A percentile compares a stretch with the other conserved stretches of the same genome.
Conservation (phyloP, 2,329 filamentous ascomycete genomes). For the Parafenestella ontariensis region DNA sequence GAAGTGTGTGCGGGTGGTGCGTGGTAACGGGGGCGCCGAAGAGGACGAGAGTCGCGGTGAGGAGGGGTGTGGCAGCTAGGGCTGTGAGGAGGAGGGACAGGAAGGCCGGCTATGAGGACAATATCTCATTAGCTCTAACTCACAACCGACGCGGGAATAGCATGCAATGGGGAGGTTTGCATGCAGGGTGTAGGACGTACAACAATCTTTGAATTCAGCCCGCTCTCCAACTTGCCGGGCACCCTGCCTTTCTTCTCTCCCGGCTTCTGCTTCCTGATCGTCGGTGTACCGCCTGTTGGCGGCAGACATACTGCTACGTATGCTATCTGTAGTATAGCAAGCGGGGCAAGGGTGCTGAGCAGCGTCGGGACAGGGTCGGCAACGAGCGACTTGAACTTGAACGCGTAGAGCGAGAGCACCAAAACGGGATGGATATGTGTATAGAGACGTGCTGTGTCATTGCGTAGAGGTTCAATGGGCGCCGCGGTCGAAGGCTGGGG, state of each 20-base stretch:
- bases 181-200: conserved; percentile 40
- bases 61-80: conserved; percentile 63
- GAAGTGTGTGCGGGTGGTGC: conserved; percentile 77
- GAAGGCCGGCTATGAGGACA: conserved; percentile 66
- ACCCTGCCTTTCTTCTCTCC: conserved; percentile 49
- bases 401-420: conserved; percentile 68
- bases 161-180: not conserved
- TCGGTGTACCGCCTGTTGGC: conserved; percentile 51
- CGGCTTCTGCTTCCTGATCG: conserved; percentile 61
- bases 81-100: conserved; percentile 69
- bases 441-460: conserved; percentile 60
- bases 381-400: conserved; percentile 72
- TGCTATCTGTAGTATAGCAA: conserved; percentile 68
- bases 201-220: conserved; percentile 46
- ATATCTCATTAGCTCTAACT: not conserved
- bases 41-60: conserved; percentile 73
- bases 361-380: conserved; percentile 72
- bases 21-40: conserved; percentile 91
- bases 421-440: conserved; percentile 73
- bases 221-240: conserved; percentile 32
- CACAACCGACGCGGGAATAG: not conserved
- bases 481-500: conserved; percentile 29
- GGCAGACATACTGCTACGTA: conserved; percentile 68
- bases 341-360: conserved; percentile 64
- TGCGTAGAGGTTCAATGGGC: conserved; percentile 58